These are phyloP conservation scores for Pulveroboletus frians DNA, from an alignment of 768 basidiomycete genomes.

Conservation along the genomic window DNA sequence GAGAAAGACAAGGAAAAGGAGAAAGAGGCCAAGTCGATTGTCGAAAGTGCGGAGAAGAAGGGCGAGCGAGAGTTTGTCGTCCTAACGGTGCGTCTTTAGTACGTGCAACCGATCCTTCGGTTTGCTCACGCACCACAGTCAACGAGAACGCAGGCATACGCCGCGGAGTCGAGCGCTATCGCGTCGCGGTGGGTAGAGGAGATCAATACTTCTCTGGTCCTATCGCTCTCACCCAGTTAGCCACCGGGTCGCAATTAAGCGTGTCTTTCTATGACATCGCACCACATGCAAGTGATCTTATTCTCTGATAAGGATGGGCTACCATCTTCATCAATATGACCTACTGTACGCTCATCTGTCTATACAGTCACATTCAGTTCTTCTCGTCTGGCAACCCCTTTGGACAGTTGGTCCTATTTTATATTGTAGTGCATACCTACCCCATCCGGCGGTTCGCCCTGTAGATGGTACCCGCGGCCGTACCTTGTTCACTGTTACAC, in stretches of 20 bases:
- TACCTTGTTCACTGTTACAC: background rate
- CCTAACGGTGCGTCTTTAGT: conserved; percentile 44
- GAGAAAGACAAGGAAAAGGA: conserved; percentile 40
- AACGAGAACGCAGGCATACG: conserved; percentile 43
- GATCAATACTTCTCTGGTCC: conserved; percentile 33
- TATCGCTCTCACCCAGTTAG: conserved; percentile 8
- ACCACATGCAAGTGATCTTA: background rate
- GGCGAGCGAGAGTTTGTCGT: conserved; percentile 57
- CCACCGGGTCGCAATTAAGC: background rate
- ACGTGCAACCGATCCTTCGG: background rate
- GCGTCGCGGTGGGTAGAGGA: conserved; percentile 37
- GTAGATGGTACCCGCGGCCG: background rate
- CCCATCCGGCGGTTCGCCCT: background rate
- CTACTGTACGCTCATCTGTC: background rate
- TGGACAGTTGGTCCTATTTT: background rate
- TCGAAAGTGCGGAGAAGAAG: conserved; percentile 47
- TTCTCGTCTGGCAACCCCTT: background rate
- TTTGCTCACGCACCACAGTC: conserved; percentile 30
- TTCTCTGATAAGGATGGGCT: background rate
- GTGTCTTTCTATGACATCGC: background rate
- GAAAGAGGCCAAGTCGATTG: conserved; percentile 41
- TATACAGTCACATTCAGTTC: background rate
- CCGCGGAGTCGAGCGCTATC: conserved; percentile 32
- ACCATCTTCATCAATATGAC: background rate
- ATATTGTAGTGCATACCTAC: background rate